phyloP scores from a whole-genome alignment of 345 rosid genomes.

The Reutealis trisperma region DNA sequence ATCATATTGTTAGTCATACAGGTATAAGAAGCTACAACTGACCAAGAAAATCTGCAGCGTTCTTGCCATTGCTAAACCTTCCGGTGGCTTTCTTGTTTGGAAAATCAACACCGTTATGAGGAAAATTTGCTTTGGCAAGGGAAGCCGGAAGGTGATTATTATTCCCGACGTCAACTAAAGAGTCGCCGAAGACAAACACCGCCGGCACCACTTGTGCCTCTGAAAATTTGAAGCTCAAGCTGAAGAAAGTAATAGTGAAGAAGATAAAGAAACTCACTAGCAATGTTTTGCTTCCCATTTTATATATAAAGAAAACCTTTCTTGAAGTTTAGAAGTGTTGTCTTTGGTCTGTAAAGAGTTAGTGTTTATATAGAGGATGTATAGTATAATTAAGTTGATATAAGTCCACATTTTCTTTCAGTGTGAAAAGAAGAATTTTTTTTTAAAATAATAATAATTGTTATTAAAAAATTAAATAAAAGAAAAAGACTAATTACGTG shows the following conservation, averaged over 20 bases:
- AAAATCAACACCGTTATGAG: conserved; percentile 57
- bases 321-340: not conserved
- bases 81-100: conserved; percentile 48
- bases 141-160: conserved; percentile 45
- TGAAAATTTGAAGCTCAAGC: conserved; percentile 5
- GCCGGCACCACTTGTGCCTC: conserved; percentile 45
- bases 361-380: not conserved
- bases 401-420: not conserved
- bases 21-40: not conserved
- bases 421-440: not conserved
- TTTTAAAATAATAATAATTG: not conserved
- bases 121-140: conserved; percentile 44
- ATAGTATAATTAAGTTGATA: not conserved
- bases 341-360: not conserved
- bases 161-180: conserved; percentile 57
- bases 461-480: not conserved
- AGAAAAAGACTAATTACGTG: conserved; percentile 1
- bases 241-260: not conserved
- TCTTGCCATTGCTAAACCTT: conserved; percentile 59
- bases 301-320: not conserved
- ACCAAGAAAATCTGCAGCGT: conserved; percentile 59
- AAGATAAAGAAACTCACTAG: not conserved
- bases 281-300: not conserved
- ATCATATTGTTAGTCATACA: too few relatives aligned
- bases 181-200: conserved; percentile 51